Percentiles rank a stretch among this genome's conserved stretches.
Evolutionary conservation across 495 filamentous ascomycete species (phyloP).

Genomic region (Xylaria palmicola): DNA sequence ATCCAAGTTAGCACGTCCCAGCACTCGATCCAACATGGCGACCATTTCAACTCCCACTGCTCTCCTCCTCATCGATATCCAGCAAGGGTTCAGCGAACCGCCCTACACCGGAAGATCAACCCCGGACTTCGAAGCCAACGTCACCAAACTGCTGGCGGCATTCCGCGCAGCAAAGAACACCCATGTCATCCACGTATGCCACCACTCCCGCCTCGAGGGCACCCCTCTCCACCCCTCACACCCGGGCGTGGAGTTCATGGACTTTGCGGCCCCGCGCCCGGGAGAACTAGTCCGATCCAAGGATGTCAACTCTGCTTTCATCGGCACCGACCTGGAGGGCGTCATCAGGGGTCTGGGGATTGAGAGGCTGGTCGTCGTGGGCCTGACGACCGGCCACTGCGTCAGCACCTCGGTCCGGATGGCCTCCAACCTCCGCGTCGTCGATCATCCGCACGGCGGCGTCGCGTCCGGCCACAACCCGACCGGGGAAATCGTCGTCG

Average conservation of each 20-base stretch:
- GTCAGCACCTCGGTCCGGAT: conserved; percentile 52
- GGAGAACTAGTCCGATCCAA: conserved; percentile 48
- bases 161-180: conserved; percentile 34
- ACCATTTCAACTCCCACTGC: conserved; percentile 38
- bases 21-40: not conserved
- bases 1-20: not conserved
- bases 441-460: conserved; percentile 26
- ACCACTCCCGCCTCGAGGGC: conserved; percentile 37
- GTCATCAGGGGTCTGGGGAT: conserved; percentile 37
- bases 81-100: conserved; percentile 50
- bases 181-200: conserved; percentile 46
- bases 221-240: conserved; percentile 36
- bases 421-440: conserved; percentile 49
- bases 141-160: conserved; percentile 40
- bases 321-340: conserved; percentile 45
- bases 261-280: conserved; percentile 38
- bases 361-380: conserved; percentile 42
- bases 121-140: conserved; percentile 45
- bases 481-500: conserved; percentile 45
- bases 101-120: conserved; percentile 48
- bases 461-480: conserved; percentile 12
- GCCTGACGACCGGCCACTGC: conserved; percentile 52
- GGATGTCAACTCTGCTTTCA: conserved; percentile 49
- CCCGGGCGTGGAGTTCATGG: conserved; percentile 36
- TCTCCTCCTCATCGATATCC: conserved; percentile 59